phyloP scores from a whole-genome alignment of 2,329 filamentous ascomycete genomes.

The Fusarium miscanthi region DNA sequence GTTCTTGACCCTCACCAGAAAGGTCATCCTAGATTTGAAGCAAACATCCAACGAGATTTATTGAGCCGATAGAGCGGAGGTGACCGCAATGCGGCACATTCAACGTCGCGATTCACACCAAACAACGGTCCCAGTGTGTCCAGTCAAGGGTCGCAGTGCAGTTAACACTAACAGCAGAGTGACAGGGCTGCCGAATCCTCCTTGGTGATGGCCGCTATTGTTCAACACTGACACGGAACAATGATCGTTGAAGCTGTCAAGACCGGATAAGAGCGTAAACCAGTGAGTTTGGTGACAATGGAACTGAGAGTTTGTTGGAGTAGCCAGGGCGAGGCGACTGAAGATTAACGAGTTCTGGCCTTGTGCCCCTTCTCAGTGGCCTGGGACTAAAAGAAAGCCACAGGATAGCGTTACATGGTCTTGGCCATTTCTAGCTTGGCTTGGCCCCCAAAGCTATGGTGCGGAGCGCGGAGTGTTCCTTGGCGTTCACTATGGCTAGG shows the following conservation, averaged over 20 bases:
- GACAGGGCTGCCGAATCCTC: background rate
- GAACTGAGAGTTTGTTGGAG: constrained; percentile 11
- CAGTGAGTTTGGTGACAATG: constrained; percentile 10
- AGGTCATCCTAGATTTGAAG: constrained; percentile 1
- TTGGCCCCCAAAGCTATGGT: constrained; percentile 24
- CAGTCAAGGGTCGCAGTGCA: background rate
- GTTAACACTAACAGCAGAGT: background rate
- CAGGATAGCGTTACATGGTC: constrained; percentile 21
- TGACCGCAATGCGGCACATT: constrained; percentile 18
- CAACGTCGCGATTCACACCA: constrained; percentile 5
- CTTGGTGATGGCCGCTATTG: background rate
- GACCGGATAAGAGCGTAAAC: background rate
- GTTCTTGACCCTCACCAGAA: background rate
- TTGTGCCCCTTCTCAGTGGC: constrained; percentile 9
- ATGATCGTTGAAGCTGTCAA: background rate
- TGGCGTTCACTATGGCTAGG: constrained; percentile 10
- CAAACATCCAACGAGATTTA: constrained; percentile 9
- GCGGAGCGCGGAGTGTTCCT: constrained; percentile 9
- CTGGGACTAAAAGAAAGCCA: constrained; percentile 20
- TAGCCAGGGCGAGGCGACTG: constrained; percentile 6
- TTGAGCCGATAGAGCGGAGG: constrained; percentile 4
- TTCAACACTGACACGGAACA: background rate
- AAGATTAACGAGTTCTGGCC: constrained; percentile 11
- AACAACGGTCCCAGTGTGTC: background rate
- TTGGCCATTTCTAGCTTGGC: constrained; percentile 18